phyloP scores from a whole-genome alignment of 1,139 yeast species.

The Debaryomycetaceae sp. region DNA sequence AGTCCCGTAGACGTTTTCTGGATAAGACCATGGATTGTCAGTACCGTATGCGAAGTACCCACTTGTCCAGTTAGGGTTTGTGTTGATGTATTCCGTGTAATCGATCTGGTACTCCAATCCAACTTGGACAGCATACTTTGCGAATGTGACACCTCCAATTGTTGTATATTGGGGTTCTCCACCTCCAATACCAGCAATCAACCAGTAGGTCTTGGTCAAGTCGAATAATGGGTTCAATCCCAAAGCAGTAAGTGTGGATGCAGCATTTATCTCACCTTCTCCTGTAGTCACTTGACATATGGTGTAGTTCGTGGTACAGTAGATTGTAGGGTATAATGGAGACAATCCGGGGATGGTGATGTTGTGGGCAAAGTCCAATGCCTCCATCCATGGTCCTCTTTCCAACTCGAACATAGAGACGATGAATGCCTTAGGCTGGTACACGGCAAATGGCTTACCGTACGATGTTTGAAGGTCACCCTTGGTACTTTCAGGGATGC shows the following conservation, averaged over 20 bases:
- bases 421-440: slow-evolving; percentile 53
- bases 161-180: slow-evolving; percentile 50
- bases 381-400: slow-evolving; percentile 51
- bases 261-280: slow-evolving; percentile 70
- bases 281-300: slow-evolving; percentile 65
- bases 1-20: slow-evolving; percentile 56
- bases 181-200: slow-evolving; percentile 68
- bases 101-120: slow-evolving; percentile 57
- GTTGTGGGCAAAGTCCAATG: slow-evolving; percentile 45
- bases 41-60: slow-evolving; percentile 62
- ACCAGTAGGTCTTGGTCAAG: slow-evolving; percentile 55
- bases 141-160: slow-evolving; percentile 57
- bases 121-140: slow-evolving; percentile 62
- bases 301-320: slow-evolving; percentile 51
- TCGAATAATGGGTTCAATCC: slow-evolving; percentile 54
- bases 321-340: slow-evolving; percentile 55
- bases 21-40: slow-evolving; percentile 47
- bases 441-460: slow-evolving; percentile 35
- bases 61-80: slow-evolving; percentile 54
- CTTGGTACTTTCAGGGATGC: slow-evolving; percentile 11
- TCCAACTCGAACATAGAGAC: slow-evolving; percentile 58
- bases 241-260: slow-evolving; percentile 55
- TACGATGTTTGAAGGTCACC: slow-evolving; percentile 21
- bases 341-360: slow-evolving; percentile 62
- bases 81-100: slow-evolving; percentile 41